Conservation (phyloP, 345 rosid species). For the Erucastrum elatum region DNA sequence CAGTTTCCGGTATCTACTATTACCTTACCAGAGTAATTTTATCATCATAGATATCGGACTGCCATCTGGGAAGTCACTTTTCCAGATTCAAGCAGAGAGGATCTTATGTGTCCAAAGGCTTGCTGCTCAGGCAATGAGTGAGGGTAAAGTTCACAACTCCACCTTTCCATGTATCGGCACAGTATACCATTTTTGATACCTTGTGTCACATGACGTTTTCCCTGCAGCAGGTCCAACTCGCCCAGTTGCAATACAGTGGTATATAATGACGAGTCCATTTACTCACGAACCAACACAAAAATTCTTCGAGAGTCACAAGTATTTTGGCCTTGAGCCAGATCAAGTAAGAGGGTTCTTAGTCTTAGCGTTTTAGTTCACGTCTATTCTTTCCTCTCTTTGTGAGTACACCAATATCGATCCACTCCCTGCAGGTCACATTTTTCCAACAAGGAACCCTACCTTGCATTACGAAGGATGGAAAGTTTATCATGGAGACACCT, state of each 20-base stretch:
- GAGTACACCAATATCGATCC: neutral
- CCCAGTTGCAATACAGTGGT: conserved; percentile 78
- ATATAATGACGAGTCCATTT: conserved; percentile 98
- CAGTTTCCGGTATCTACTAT: conserved; percentile 9
- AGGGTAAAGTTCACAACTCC: conserved; percentile 50
- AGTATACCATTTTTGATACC: conserved; percentile 5
- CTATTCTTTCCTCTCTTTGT: conserved; percentile 9
- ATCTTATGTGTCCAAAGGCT: conserved; percentile 83
- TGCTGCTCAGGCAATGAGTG: conserved; percentile 78
- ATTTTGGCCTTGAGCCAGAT: conserved; percentile 85
- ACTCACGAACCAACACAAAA: conserved; percentile 81
- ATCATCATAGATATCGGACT: conserved; percentile 79
- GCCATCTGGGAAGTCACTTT: conserved; percentile 97
- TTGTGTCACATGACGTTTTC: conserved; percentile 26
- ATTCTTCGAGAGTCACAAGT: conserved; percentile 80
- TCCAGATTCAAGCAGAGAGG: conserved; percentile 96
- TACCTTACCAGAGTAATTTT: conserved; percentile 1
- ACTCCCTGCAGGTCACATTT: conserved; percentile 66
- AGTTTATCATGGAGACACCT: conserved; percentile 93
- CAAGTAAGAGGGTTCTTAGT: conserved; percentile 56
- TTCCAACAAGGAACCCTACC: conserved; percentile 98
- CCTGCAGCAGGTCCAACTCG: conserved; percentile 52
- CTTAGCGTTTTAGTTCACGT: neutral
- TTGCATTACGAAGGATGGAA: conserved; percentile 85
- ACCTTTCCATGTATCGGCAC: neutral